A percentile compares a stretch with the other conserved stretches of the same genome.
These are phyloP conservation scores for Kodamaea arcana DNA, from an alignment of 1,139 yeast genomes.

Conservation along the genomic window DNA sequence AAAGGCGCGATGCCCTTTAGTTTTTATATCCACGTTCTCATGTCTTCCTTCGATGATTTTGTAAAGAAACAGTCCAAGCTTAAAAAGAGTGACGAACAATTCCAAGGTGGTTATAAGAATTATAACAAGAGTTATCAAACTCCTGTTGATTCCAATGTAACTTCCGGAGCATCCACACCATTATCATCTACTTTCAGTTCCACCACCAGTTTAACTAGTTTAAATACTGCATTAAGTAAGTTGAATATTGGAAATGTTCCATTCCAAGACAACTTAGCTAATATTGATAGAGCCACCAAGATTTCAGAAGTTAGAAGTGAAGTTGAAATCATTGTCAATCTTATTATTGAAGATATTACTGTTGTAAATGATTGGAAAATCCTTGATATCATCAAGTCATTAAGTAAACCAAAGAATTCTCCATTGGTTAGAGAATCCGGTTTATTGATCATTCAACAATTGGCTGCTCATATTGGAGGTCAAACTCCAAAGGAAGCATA, in stretches of 20 bases:
- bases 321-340: conserved; percentile 52
- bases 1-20: background rate
- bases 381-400: conserved; percentile 55
- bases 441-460: conserved; percentile 60
- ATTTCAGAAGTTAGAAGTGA: conserved; percentile 64
- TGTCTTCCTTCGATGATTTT: conserved; percentile 22
- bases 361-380: conserved; percentile 65
- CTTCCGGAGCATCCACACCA: conserved; percentile 40
- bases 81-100: conserved; percentile 12
- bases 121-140: conserved; percentile 10
- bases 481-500: conserved; percentile 73
- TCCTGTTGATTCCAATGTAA: conserved; percentile 12
- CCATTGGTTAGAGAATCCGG: conserved; percentile 74
- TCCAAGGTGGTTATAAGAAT: conserved; percentile 8
- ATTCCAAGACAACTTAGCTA: conserved; percentile 53
- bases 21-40: background rate
- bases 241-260: conserved; percentile 60
- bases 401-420: conserved; percentile 71
- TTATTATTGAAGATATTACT: conserved; percentile 36
- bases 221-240: conserved; percentile 66
- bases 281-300: conserved; percentile 53
- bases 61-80: conserved; percentile 26
- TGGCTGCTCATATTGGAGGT: conserved; percentile 64
- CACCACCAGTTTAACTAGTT: conserved; percentile 67
- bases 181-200: conserved; percentile 32